Evolutionary conservation across 2,329 filamentous ascomycete species (phyloP), one percentile per base, ranked within the genome.

Genomic region (Talaromyces amestolkiae): DNA sequence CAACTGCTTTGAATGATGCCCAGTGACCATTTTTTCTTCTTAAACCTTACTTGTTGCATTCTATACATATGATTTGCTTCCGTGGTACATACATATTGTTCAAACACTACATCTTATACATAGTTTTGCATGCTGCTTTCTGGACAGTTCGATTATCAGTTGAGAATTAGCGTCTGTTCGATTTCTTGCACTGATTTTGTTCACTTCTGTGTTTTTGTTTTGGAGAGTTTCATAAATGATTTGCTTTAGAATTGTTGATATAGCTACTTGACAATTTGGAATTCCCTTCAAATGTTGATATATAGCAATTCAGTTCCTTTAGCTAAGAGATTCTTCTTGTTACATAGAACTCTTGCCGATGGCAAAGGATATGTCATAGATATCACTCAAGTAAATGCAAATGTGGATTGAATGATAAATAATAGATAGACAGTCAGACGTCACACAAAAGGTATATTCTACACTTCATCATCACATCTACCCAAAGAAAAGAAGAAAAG

Each of bases 1-100:
- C 13, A 27, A 19, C 17, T 47, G 39, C 31, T 54, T 7, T 10
- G 9, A 37, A 37, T 53, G 35, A 51, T 33, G 45, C 11, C 11
- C 6, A 13, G 13, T 45, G 35, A 51, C 33, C 33, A 17, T 43
- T 41, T 39, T 45, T 13, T 19, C 13, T 58, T 43, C 24, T 58
- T 43, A 39, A 41, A 39, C 33, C 39, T 58, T 58, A 24, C 13
- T 39, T 41, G 13, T 17, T 39, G 35, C 37, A 31, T 43, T 41
- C 15, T 45, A 59, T 59, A 45, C 39, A 59, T 59, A 43, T 33
- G 56, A 59, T 45, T 59, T 24, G 56, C 22, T 59, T 59, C 37
- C 37, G n/a, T 19, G 39, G 56, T 59, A 59, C 37, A 59, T 59
- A 59, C 35, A 27, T 58, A 41, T 58, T 41, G 19, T 13, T 33